phyloP scores from a whole-genome alignment of 495 filamentous ascomycete genomes.

The Hypoxylon lienhwacheense region DNA sequence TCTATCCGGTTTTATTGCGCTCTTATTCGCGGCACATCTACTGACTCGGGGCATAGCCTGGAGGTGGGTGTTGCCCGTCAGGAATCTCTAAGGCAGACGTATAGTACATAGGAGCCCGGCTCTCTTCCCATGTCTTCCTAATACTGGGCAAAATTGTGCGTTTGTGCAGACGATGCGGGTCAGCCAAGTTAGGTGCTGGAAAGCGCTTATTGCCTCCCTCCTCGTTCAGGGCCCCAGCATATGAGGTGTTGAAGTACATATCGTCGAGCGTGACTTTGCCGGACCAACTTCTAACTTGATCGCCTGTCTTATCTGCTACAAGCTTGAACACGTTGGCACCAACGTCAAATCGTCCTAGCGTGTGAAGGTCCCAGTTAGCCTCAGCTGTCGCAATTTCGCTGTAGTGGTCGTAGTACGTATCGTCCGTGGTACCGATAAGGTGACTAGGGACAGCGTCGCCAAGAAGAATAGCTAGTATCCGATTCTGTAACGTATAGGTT shows the following conservation, averaged over 20 bases:
- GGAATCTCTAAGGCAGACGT: conserved; percentile 45
- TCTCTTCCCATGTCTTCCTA: conserved; percentile 41
- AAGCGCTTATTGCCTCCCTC: conserved; percentile 37
- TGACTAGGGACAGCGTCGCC: conserved; percentile 64
- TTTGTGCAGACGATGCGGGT: conserved; percentile 31
- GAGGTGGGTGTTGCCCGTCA: conserved; percentile 47
- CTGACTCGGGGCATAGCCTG: conserved; percentile 29
- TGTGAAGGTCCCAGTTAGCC: conserved; percentile 60
- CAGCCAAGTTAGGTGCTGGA: conserved; percentile 42
- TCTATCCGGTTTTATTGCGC: neutral
- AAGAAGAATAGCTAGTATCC: conserved; percentile 62
- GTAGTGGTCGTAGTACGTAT: conserved; percentile 73
- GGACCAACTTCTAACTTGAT: conserved; percentile 40
- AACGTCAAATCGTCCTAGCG: conserved; percentile 54
- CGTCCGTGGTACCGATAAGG: conserved; percentile 62
- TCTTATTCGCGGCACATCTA: neutral
- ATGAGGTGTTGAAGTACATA: conserved; percentile 53
- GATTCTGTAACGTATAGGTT: conserved; percentile 58
- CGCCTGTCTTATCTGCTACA: conserved; percentile 49
- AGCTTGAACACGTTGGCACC: conserved; percentile 57
- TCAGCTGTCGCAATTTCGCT: conserved; percentile 64
- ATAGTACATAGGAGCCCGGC: conserved; percentile 44
- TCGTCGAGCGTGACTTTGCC: conserved; percentile 34
- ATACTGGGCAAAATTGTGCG: conserved; percentile 47
- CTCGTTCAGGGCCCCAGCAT: conserved; percentile 50